These are phyloP conservation scores for Marchantia paleacea DNA, from an alignment of 225 moss, liverwort and hornwort genomes.

Conservation along the genomic window DNA sequence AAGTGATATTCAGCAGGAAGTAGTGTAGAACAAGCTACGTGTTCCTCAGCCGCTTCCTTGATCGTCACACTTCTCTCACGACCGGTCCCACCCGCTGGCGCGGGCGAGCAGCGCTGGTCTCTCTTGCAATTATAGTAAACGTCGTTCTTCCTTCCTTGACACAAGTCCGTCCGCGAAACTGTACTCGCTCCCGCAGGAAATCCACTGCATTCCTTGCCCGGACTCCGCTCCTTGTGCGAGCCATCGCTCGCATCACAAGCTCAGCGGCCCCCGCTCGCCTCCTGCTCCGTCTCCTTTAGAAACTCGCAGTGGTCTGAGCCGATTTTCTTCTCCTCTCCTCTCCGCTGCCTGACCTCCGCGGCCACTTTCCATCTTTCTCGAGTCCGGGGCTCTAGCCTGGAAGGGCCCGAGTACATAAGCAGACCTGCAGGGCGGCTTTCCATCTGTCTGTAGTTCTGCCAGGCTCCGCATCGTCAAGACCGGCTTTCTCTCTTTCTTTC, in stretches of 20 bases:
- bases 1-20: background rate
- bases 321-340: background rate
- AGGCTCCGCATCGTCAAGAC: background rate
- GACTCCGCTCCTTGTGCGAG: background rate
- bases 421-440: background rate
- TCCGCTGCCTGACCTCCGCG: background rate
- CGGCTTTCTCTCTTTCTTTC: background rate
- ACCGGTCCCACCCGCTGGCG: background rate
- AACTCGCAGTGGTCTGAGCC: background rate
- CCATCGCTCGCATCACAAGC: too few species aligned
- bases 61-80: constrained; percentile 8
- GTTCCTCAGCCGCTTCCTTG: constrained; percentile 7
- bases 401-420: background rate
- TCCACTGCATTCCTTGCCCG: background rate
- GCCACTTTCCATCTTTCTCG: background rate
- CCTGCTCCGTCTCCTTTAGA: background rate
- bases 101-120: background rate
- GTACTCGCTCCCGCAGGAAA: background rate
- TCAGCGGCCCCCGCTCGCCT: background rate
- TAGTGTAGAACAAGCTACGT: constrained; percentile 14
- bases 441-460: background rate
- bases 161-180: constrained; percentile 7
- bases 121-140: constrained; percentile 17
- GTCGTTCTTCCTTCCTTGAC: background rate
- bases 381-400: background rate